Evolutionary conservation across 2,329 filamentous ascomycete species (phyloP), one percentile per base, ranked within the genome.

Genomic region (Curvularia spicifera): DNA sequence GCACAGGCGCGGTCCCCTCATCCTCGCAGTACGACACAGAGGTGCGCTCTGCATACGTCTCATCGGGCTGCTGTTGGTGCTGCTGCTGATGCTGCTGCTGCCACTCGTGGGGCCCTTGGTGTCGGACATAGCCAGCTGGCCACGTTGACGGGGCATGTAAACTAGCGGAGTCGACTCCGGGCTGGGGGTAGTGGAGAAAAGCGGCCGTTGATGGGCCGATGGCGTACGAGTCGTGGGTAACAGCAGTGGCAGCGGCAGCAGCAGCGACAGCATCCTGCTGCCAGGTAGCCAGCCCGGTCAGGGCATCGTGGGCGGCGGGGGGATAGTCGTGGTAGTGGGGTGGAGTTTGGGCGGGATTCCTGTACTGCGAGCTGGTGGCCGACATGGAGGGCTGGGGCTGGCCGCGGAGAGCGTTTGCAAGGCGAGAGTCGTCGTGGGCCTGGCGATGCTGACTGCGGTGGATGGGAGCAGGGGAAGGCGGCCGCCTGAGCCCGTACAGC

Each of bases 281-380:
- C 71, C 71, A 74, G 61, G 68, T 56, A 37, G 65, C 60, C 47
- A 70, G 63, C 35, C 66, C 65, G 60, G 67, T 68, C 52, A 70
- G 56, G 48, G 70, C 65, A 37, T 71, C 68, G 60, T 70, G 61
- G 56, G 51, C 53, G 60, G 52, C 58, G 43, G 61, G 51, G 51
- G 64, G 54, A 50, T 67, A 61, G 47, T 66, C 51, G 45, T 65
- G 68, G 67, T 71, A 70, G 66, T 70, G 71, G 62, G 70, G 69
- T 53, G 64, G 64, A 53, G 64, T 59, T 60, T 63, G 49, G 60
- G 67, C 65, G 45, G 67, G 60, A 66, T 63, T 67, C 61, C 68
- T 63, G 71, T 72, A 70, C 60, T 71, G 68, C 64, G 72, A 65
- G 47, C 54, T 57, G 55, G 69, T 71, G 66, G 70, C 62, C 45